phyloP scores from a whole-genome alignment of 2,329 filamentous ascomycete species.

The Stemphylium vesicarium region DNA sequence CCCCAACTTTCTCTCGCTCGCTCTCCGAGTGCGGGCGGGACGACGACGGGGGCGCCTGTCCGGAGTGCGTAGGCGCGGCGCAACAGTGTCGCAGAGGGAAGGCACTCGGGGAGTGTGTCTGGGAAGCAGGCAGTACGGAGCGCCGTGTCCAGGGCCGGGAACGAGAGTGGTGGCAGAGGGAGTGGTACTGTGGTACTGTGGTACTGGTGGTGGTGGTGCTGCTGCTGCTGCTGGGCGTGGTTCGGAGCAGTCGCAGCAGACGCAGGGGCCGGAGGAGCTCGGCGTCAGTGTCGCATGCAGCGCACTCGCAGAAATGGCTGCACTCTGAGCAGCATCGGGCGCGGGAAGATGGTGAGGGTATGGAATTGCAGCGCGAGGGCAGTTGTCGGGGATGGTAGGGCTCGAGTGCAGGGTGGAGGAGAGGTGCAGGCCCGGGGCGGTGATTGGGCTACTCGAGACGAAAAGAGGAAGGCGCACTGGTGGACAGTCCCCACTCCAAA shows the following conservation, averaged over 20 bases:
- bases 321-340: constrained; percentile 41
- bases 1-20: neutral
- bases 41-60: neutral
- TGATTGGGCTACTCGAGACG: constrained; percentile 17
- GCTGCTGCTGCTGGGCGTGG: neutral
- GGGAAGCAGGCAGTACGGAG: constrained; percentile 5
- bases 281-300: constrained; percentile 44
- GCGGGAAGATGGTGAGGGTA: constrained; percentile 8
- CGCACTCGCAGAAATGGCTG: constrained; percentile 38
- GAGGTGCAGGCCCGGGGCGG: constrained; percentile 15
- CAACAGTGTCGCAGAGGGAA: neutral
- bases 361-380: constrained; percentile 2
- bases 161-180: neutral
- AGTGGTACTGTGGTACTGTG: neutral
- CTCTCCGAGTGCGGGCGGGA: neutral
- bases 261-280: constrained; percentile 23
- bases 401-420: constrained; percentile 9
- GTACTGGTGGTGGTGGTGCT: neutral
- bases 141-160: neutral
- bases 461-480: constrained; percentile 11
- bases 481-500: constrained; percentile 14
- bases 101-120: constrained; percentile 1
- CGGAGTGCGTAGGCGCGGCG: constrained; percentile 1
- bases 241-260: constrained; percentile 7
- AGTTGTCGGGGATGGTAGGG: constrained; percentile 4